A percentile compares a stretch with the other conserved stretches of the same genome.
These are phyloP conservation scores for Thalassiosira hispida DNA, from an alignment of 352 stramenopile species.

Conservation along the genomic window DNA sequence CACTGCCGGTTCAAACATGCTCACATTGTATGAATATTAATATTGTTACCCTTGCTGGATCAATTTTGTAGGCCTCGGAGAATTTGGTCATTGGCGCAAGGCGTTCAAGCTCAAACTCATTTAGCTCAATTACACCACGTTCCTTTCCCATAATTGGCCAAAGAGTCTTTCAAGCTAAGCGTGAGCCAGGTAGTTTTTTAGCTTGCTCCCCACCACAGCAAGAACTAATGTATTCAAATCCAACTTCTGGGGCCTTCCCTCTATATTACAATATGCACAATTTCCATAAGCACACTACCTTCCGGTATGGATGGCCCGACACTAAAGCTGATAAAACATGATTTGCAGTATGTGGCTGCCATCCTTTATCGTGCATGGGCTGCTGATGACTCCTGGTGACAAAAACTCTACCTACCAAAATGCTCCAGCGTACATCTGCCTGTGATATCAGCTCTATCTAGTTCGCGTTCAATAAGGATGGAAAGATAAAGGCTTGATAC, in stretches of 20 bases:
- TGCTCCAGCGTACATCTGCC: no score
- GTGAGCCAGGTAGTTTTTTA: neutral
- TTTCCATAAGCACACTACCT: slow-evolving; percentile 21
- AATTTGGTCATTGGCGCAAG: slow-evolving; percentile 11
- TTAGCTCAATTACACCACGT: slow-evolving; percentile 8
- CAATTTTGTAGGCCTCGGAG: slow-evolving; percentile 1
- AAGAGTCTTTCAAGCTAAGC: slow-evolving; percentile 19
- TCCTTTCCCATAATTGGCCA: slow-evolving; percentile 14
- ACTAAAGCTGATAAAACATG: no score
- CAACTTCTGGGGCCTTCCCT: slow-evolving; percentile 6
- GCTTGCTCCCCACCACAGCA: neutral
- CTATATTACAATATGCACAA: slow-evolving; percentile 24
- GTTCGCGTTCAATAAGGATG: no score
- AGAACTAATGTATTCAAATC: neutral
- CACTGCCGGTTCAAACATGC: no score
- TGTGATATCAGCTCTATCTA: no score
- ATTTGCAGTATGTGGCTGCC: no score
- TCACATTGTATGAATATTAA: no score
- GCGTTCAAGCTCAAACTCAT: slow-evolving; percentile 27
- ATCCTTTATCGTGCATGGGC: no score
- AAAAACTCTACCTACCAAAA: no score
- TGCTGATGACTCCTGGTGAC: no score
- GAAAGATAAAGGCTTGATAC: no score
- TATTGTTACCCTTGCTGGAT: neutral
- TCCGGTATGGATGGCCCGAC: no score